Conservation (phyloP, 306 rosid genomes). For the Cucumis sativus region Cucumber_9930_V3 NC_026660.2:4342501-4343000, state of each 20-base stretch:
- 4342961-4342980: background rate
- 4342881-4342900: conserved; percentile 76
- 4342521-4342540: conserved; percentile 91
- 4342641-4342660: background rate
- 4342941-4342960: conserved; percentile 7
- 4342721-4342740: background rate
- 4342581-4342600: background rate
- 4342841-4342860: conserved; percentile 73
- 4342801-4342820: conserved; percentile 78
- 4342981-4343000: background rate
- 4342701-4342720: background rate
- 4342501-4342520: conserved; percentile 68
- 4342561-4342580: background rate
- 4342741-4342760: background rate
- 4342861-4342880: conserved; percentile 82
- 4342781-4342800: background rate
- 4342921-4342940: conserved; percentile 79
- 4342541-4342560: conserved; percentile 56
- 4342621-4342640: background rate
- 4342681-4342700: background rate
- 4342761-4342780: background rate
- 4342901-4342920: conserved; percentile 74
- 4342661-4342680: background rate
- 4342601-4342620: background rate
- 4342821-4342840: conserved; percentile 56